phyloP scores from a whole-genome alignment of 176 grass and related monocot genomes.

The Musa itinerans region DNA sequence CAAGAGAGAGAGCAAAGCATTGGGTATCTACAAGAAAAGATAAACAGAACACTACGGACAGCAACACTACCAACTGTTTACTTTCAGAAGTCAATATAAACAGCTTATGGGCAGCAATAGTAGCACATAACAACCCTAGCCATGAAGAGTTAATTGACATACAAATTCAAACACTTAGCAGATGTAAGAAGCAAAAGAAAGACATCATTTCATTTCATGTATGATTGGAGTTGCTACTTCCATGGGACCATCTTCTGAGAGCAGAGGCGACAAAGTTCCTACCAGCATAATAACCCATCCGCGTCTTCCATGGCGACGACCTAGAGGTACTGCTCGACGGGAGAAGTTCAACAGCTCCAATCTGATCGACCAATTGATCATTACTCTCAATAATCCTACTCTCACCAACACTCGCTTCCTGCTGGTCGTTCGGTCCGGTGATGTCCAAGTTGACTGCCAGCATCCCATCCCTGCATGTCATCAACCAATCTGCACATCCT shows the following conservation, averaged over 20 bases:
- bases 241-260: conserved; percentile 22
- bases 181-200: neutral
- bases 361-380: conserved; percentile 43
- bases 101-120: conserved; percentile 2
- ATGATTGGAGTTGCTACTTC: conserved; percentile 26
- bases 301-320: conserved; percentile 40
- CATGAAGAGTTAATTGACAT: neutral
- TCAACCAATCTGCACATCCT: conserved; percentile 54
- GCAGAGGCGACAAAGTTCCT: conserved; percentile 47
- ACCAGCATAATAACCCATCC: conserved; percentile 23
- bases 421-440: conserved; percentile 25
- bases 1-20: neutral
- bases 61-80: neutral
- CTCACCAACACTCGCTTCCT: conserved; percentile 47
- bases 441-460: conserved; percentile 69
- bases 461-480: conserved; percentile 34
- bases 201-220: conserved; percentile 7
- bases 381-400: conserved; percentile 48
- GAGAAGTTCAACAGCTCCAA: conserved; percentile 16
- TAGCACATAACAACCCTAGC: neutral
- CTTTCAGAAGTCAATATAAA: neutral
- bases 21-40: neutral
- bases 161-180: neutral
- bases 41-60: neutral
- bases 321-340: conserved; percentile 30